Percentiles rank a stretch among this genome's conserved stretches.
These are phyloP conservation scores for Mangifera indica DNA, from an alignment of 345 rosid genomes.

Conservation along the genomic window DNA sequence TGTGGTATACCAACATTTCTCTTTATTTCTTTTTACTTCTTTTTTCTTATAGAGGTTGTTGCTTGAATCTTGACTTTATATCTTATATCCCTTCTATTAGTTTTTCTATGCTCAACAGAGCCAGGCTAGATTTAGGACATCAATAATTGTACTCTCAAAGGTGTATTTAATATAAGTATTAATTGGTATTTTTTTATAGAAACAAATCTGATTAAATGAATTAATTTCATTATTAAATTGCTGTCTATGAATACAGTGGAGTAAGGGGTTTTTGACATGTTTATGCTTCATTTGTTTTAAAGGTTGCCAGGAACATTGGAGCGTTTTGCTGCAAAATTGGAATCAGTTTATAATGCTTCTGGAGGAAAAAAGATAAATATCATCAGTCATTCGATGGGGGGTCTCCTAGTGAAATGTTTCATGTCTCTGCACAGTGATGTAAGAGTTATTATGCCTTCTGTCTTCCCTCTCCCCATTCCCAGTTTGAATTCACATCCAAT, in stretches of 20 bases:
- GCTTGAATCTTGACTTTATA: neutral
- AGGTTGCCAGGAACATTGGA: conserved; percentile 80
- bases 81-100: neutral
- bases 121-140: neutral
- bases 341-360: conserved; percentile 65
- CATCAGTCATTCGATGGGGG: conserved; percentile 97
- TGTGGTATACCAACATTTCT: neutral
- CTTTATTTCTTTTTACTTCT: neutral
- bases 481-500: neutral
- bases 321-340: conserved; percentile 60
- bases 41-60: neutral
- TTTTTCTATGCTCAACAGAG: neutral
- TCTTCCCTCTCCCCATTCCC: neutral
- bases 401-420: conserved; percentile 90
- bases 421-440: conserved; percentile 80
- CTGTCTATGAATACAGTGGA: neutral
- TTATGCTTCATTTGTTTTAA: conserved; percentile 24
- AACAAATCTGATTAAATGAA: neutral
- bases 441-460: conserved; percentile 15
- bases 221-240: conserved; percentile 1
- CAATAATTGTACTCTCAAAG: neutral
- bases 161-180: neutral
- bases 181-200: neutral
- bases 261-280: neutral
- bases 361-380: conserved; percentile 89